phyloP scores from a whole-genome alignment of 2,329 filamentous ascomycete genomes.

The Hymenoscyphus infarciens region DNA sequence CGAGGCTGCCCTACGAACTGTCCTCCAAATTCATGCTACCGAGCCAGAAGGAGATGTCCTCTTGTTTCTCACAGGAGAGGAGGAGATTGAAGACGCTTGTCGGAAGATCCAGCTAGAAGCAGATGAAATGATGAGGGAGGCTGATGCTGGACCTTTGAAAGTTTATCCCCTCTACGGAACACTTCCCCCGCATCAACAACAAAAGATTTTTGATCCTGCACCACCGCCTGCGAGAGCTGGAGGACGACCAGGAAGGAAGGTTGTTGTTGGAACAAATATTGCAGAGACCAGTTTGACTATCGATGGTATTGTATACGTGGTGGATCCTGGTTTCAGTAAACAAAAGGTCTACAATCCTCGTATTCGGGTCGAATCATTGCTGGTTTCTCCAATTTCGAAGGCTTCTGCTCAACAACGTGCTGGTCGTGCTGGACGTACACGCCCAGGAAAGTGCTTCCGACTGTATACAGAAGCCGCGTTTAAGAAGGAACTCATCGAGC shows the following conservation, averaged over 20 bases:
- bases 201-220: conserved; percentile 89
- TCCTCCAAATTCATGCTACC: conserved; percentile 92
- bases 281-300: conserved; percentile 97
- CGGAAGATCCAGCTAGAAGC: conserved; percentile 87
- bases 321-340: conserved; percentile 99
- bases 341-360: conserved; percentile 99
- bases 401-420: conserved; percentile 95
- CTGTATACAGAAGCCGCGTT: conserved; percentile 94
- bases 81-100: conserved; percentile 96
- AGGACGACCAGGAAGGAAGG: conserved; percentile 86
- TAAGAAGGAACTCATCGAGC: conserved; percentile 96
- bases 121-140: conserved; percentile 88
- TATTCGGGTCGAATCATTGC: conserved; percentile 89
- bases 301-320: conserved; percentile 97
- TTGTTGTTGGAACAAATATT: conserved; percentile 94
- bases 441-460: conserved; percentile 96
- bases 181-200: conserved; percentile 87
- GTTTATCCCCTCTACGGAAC: conserved; percentile 95
- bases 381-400: conserved; percentile 98
- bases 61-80: conserved; percentile 93
- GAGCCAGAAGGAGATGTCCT: conserved; percentile 91
- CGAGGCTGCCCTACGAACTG: conserved; percentile 89
- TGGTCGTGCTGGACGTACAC: conserved; percentile 97
- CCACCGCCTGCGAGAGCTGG: conserved; percentile 69
- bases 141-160: conserved; percentile 82